Percentiles rank a stretch among this genome's conserved stretches.
Evolutionary conservation across 805 yeast genomes (phyloP).

Genomic region (Saccharomycopsis fibuligera): DNA sequence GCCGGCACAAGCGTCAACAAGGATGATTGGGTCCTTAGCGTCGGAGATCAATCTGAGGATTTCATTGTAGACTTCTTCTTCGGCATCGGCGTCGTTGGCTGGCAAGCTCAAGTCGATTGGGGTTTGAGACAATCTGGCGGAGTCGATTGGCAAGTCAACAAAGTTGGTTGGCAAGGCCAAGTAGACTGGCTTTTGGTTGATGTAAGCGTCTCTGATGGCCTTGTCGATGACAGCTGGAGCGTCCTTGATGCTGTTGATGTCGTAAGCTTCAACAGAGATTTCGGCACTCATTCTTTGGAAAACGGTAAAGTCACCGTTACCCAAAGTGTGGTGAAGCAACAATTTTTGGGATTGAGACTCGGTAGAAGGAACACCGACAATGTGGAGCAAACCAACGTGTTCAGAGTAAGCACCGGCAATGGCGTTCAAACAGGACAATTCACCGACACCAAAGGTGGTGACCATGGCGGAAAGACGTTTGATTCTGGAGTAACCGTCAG

Average conservation of each 20-base stretch:
- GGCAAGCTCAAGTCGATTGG: constrained; percentile 58
- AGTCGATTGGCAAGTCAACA: constrained; percentile 55
- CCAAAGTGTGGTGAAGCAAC: constrained; percentile 76
- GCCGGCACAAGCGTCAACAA: constrained; percentile 83
- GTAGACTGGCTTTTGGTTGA: constrained; percentile 75
- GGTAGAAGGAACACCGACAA: constrained; percentile 81
- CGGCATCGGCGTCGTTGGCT: constrained; percentile 55
- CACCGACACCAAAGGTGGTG: constrained; percentile 92
- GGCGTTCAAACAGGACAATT: constrained; percentile 76
- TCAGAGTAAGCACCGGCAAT: constrained; percentile 87
- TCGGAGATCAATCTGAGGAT: constrained; percentile 45
- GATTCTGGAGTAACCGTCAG: constrained; percentile 82
- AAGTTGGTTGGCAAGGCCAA: constrained; percentile 78
- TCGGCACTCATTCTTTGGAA: constrained; percentile 73
- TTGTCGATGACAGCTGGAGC: constrained; percentile 73
- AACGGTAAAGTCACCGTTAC: constrained; percentile 75
- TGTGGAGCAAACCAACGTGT: constrained; percentile 78
- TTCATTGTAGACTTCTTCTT: constrained; percentile 52
- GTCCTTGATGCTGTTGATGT: constrained; percentile 53
- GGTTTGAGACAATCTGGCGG: constrained; percentile 48
- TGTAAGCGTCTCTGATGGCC: constrained; percentile 63
- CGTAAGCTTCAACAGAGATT: constrained; percentile 61
- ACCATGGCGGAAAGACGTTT: constrained; percentile 68
- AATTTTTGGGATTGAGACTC: constrained; percentile 66
- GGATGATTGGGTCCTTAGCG: constrained; percentile 65